Conservation (phyloP, 2,329 filamentous ascomycete species). For the Lithohypha guttulata region DNA sequence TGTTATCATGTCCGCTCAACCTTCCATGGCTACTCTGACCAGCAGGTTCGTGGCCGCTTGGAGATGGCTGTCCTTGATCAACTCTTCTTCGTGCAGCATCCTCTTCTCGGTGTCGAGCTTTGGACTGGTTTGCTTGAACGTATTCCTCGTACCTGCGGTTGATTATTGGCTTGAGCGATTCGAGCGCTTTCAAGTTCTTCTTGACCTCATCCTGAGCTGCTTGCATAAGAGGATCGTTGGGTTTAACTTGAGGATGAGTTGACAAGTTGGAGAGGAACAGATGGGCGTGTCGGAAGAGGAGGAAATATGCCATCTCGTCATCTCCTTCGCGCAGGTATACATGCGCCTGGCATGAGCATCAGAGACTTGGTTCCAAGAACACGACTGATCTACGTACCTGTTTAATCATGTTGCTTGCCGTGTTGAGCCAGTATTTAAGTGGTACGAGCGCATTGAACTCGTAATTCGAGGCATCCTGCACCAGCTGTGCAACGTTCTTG, state of each 20-base stretch:
- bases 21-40: conserved; percentile 37
- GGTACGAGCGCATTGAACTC: conserved; percentile 68
- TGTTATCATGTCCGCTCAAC: conserved; percentile 59
- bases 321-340: conserved; percentile 82
- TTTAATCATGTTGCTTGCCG: conserved; percentile 66
- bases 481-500: conserved; percentile 65
- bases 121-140: conserved; percentile 40
- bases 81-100: conserved; percentile 8
- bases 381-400: conserved; percentile 53
- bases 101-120: conserved; percentile 30
- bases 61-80: conserved; percentile 10
- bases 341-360: conserved; percentile 48
- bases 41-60: conserved; percentile 15
- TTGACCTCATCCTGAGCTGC: conserved; percentile 52
- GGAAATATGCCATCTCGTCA: conserved; percentile 75
- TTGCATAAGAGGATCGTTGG: conserved; percentile 44
- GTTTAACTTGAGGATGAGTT: conserved; percentile 62
- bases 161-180: conserved; percentile 69
- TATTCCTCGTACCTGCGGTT: conserved; percentile 60
- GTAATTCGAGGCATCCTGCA: conserved; percentile 64
- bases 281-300: conserved; percentile 79
- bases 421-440: conserved; percentile 70
- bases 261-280: conserved; percentile 69
- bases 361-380: conserved; percentile 11
- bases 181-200: conserved; percentile 58